A percentile compares a stretch with the other conserved stretches of the same genome.
These are phyloP conservation scores for Teunomyces panamensis DNA, from an alignment of 805 yeast genomes.

Conservation along the genomic window DNA sequence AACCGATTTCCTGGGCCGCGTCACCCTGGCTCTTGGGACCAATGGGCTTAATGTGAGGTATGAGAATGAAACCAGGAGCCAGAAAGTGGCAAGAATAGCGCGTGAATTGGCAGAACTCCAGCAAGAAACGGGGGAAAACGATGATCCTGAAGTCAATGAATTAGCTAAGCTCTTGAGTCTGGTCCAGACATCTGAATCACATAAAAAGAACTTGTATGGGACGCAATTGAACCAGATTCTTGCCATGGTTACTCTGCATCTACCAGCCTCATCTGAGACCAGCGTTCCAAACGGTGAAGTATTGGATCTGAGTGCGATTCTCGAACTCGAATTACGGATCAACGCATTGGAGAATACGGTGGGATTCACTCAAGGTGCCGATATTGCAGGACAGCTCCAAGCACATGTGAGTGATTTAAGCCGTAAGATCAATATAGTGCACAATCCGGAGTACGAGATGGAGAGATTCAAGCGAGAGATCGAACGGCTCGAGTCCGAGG, in stretches of 20 bases:
- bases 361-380: constrained; percentile 15
- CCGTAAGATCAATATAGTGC: constrained; percentile 31
- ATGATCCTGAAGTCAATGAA: background rate
- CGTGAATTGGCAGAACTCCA: constrained; percentile 39
- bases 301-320: constrained; percentile 8
- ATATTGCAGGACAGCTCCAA: constrained; percentile 17
- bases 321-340: constrained; percentile 26
- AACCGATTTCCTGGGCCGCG: constrained; percentile 37
- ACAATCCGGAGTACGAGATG: constrained; percentile 33
- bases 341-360: constrained; percentile 18
- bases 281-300: background rate
- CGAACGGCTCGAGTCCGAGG: constrained; percentile 19
- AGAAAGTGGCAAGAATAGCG: constrained; percentile 35
- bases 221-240: constrained; percentile 1
- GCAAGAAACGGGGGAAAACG: constrained; percentile 1
- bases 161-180: constrained; percentile 5
- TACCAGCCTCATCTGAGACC: too few species aligned
- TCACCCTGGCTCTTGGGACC: constrained; percentile 15
- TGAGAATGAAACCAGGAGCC: constrained; percentile 35
- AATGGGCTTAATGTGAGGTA: constrained; percentile 22
- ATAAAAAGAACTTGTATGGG: background rate
- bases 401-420: constrained; percentile 27
- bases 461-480: constrained; percentile 23
- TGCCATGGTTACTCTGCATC: background rate
- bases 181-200: background rate